Base-by-base conservation (phyloP, 441 rosid species). In the Flueggea neowawraea region DNA sequence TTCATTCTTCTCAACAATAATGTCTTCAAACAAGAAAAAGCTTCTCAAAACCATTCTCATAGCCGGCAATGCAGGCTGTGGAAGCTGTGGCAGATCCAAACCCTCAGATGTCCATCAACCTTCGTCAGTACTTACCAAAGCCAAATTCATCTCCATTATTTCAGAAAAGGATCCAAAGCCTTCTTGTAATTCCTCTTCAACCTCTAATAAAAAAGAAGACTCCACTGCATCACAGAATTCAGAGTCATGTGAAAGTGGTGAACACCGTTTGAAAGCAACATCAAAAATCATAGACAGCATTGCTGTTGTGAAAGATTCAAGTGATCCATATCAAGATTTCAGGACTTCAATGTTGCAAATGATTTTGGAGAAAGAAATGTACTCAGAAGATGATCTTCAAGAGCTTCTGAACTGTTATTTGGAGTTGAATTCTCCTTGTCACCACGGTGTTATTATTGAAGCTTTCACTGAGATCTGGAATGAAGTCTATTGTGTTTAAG, bases 341-440 rank as follows among this genome's bases (percentile, higher is more conserved):
- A 80, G 68, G 61, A 70, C 63, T 6, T 85, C 91, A 15, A 87
- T 87, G 85, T 58, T 67, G 62, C 87, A 82, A 48, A 89, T 89
- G 94, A 81, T 87, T 15, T 31, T 52, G 63, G 89, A 83, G 59
- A 80, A 81, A 60, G 73, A 74, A 62, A 82, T 89, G 43, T 71
- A 65, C 63, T 63, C 82, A 0, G 69, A 76, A 47, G 73, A 74
- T 55, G 85, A 82, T 48, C 86, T 89, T 14, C 75, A 78, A 60
- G 79, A 79, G 70, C 96, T 89, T 73, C 82, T 89, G 0, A 73
- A 77, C 13, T 82, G 91, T 73, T 83, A 81, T 74, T 62, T 89
- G 76, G 74, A 76, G 64, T 79, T 86, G 49, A 89, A 89, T 69
- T 81, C 88, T 72, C 75, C 82, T 11, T 65, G 60, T 53, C 75